Percentiles rank a stretch among this genome's conserved stretches.
Conservation (phyloP, 805 yeast species). For the Monosporozyma aerobia region DNA sequence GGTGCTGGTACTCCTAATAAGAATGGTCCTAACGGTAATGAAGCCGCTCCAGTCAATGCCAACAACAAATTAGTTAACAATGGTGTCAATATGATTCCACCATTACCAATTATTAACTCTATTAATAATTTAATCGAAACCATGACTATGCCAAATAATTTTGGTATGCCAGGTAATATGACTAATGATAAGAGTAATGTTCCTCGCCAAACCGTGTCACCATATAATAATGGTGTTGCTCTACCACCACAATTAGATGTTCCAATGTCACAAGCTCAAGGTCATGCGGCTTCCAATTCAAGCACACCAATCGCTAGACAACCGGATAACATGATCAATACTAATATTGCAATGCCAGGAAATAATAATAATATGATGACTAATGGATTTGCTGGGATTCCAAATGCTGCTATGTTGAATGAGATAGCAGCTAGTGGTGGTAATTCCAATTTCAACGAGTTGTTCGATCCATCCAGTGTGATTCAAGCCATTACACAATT, state of each 20-base stretch:
- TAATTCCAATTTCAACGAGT: slow-evolving; percentile 3
- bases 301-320: not conserved
- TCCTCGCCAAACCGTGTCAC: not conserved
- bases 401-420: not conserved
- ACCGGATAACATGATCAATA: slow-evolving; percentile 1
- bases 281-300: not conserved
- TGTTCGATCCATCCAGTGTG: slow-evolving; percentile 25
- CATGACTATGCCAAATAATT: slow-evolving; percentile 4
- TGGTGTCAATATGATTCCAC: slow-evolving; percentile 2
- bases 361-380: not conserved
- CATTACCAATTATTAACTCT: not conserved
- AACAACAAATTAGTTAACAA: not conserved
- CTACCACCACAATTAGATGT: not conserved
- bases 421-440: not conserved
- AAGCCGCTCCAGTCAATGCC: not conserved
- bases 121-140: slow-evolving; percentile 3
- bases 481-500: slow-evolving; percentile 20
- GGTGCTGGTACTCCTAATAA: not conserved
- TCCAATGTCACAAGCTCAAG: not conserved
- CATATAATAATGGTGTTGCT: not conserved
- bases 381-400: not conserved
- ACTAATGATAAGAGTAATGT: not conserved
- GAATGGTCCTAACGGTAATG: not conserved
- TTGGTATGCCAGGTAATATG: slow-evolving; percentile 1
- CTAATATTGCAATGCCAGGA: not conserved